Base-by-base conservation (phyloP, 106 monocot genomes). In the Dioscorea dumetorum region DNA sequence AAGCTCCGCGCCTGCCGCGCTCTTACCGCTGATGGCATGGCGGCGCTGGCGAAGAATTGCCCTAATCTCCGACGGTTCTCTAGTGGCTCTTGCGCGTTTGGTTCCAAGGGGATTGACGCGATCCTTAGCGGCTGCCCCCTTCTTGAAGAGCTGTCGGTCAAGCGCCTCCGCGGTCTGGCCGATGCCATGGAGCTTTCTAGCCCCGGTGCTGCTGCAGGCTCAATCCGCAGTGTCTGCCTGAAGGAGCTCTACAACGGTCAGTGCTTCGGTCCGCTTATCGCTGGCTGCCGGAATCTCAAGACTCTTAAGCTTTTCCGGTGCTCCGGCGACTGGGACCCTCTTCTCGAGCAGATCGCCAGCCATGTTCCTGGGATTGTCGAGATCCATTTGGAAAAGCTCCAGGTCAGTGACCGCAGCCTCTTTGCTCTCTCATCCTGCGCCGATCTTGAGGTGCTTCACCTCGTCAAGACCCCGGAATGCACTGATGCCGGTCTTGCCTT, bases 301-400 rank as follows among this genome's bases (percentile, higher is more conserved):
- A 81, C 78, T 10, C 79, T 94, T 8, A 84, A 80, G 72, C 49
- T 90, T 4, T 79, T 82, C 70, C 71, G 86, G 12, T 94, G 89
- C 70, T 77, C 86, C 50, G 93, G 93, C 11, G 86, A 94, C 50
- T 90, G 93, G 93, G 86, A 90, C 59, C 52, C 35, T 6, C 35
- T 90, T 23, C 74, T 94, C 13, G 77, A 80, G 50, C 82, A 78
- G 33, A 69, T 88, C 57, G 50, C 81, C 13, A 23, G 48, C 2
- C 75, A 67, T 28, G 81, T 74, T 2, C 61, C 76, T 0, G 69
- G 68, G 15, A 63, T 94, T 12, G 73, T 80, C 9, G 90, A 90
- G 71, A 64, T 94, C 23, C 93, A 94, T 56, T 70, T 94, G 31
- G 93, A 89, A 76, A 94, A 87, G 79, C 74, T 89, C 22, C 87